A percentile compares a stretch with the other conserved stretches of the same genome.
Conservation (phyloP, 2,329 filamentous ascomycete species). For the Calonectria henricotiae region DNA sequence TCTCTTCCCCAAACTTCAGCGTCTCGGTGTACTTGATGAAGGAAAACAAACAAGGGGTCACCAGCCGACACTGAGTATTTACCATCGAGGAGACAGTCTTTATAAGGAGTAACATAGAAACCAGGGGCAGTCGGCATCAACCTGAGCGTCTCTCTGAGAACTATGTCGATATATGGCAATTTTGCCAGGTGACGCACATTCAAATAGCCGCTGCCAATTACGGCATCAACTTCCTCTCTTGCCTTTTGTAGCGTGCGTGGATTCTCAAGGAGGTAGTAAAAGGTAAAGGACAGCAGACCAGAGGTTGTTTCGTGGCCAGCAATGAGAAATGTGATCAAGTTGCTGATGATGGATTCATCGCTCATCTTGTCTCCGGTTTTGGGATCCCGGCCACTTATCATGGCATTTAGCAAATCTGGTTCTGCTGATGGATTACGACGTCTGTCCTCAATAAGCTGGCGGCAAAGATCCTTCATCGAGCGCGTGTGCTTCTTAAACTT, state of each 20-base stretch:
- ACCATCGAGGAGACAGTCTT: not conserved
- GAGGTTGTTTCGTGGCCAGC: constrained; percentile 11
- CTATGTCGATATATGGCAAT: constrained; percentile 7
- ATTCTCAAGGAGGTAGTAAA: constrained; percentile 1
- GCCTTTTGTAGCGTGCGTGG: not conserved
- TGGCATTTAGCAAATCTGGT: constrained; percentile 1
- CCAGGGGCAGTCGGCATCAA: constrained; percentile 2
- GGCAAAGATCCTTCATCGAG: not conserved
- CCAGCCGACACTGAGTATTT: not conserved
- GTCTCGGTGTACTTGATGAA: constrained; percentile 14
- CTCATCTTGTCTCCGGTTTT: not conserved
- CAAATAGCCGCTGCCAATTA: not conserved
- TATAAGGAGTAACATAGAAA: not conserved
- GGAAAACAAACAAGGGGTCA: not conserved
- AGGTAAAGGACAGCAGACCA: constrained; percentile 1
- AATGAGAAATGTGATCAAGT: constrained; percentile 3
- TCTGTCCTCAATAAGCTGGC: not conserved
- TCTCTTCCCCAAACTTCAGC: not conserved
- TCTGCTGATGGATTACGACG: not conserved
- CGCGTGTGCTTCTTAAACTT: constrained; percentile 10
- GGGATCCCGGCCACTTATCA: constrained; percentile 9
- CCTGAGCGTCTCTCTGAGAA: constrained; percentile 7
- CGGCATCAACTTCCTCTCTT: not conserved
- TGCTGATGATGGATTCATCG: constrained; percentile 7
- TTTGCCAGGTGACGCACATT: not conserved